Evolutionary conservation across 495 filamentous ascomycete genomes (phyloP), one percentile per base, ranked within the genome.

Genomic region (Hypoxylon fragiforme): DNA sequence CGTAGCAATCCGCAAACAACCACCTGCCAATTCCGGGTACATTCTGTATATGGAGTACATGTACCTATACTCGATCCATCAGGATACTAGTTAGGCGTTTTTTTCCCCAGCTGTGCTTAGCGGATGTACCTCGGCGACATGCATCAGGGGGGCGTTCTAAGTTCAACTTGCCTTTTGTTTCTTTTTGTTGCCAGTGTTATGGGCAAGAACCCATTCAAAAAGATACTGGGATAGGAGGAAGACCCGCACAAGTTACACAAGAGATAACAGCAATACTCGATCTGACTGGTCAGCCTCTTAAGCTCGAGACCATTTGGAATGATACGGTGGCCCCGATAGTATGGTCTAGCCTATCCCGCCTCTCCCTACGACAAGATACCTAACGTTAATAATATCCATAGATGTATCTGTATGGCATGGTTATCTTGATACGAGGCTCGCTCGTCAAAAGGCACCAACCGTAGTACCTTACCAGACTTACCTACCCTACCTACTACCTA

Each of bases 81-180:
- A 28, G 4, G 24, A 9, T 32, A 38, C 26, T 12, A 11, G 26
- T 18, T 31, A 42, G 15, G 49, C 22, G 37, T 21, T 24, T n/a
- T 6, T 14, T 18, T 31, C 51, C 58, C 52, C 42, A 53, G 48
- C 58, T 46, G 48, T 62, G 47, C 52, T 44, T 43, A 20, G 53
- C 58, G 58, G 58, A 40, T 51, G 52, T 56, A 62, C 47, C 58
- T 62, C 58, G 58, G 58, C 47, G 37, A 15, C 37, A 53, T 62
- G 31, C 19, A 24, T 38, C 41, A 53, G 43, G 16, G 42, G 20
- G 19, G 26, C 46, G 49, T 40, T 19, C 44, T 44, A 38, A 19
- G 48, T 31, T 57, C 53, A 45, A 44, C 42, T 19, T 13, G 32
- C 19, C 22, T 46, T 14, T 22, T 13, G 7, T 18, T 13, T 26